Evolutionary conservation across 192 early-diverging fungal genomes (phyloP).

Genomic region (Podochytrium sp.): DNA sequence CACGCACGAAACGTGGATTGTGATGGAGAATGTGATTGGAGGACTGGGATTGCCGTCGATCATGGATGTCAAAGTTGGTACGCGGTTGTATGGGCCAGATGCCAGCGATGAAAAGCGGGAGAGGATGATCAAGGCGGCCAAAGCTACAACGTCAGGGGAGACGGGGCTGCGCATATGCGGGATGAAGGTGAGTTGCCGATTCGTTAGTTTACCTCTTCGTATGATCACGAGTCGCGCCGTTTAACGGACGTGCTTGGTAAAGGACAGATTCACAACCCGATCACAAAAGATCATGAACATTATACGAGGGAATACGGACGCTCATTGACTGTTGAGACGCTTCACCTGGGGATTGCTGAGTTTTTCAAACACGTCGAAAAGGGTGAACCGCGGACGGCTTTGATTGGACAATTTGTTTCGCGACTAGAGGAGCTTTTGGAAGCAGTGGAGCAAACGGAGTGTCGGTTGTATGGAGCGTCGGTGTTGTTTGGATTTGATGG

Average conservation of each 20-base stretch:
- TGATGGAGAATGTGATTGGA: conserved; percentile 74
- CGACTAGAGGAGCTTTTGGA: conserved; percentile 50
- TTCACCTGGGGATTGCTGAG: conserved; percentile 61
- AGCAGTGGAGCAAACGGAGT: conserved; percentile 53
- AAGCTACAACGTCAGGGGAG: conserved; percentile 63
- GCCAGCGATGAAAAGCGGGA: conserved; percentile 72
- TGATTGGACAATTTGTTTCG: conserved; percentile 59
- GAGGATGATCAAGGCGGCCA: conserved; percentile 68
- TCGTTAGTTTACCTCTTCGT: conserved; percentile 15
- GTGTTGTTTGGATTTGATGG: conserved; percentile 85
- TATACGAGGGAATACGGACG: conserved; percentile 61
- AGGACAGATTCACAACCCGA: conserved; percentile 57
- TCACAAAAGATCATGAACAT: conserved; percentile 39
- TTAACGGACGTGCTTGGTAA: neutral
- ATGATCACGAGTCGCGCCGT: neutral
- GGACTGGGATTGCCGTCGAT: conserved; percentile 77
- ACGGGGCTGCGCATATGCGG: conserved; percentile 77
- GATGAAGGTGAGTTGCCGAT: conserved; percentile 55
- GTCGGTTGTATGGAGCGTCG: conserved; percentile 75
- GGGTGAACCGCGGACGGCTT: conserved; percentile 50
- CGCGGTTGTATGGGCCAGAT: conserved; percentile 72
- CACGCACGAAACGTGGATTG: neutral
- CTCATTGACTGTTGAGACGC: conserved; percentile 51
- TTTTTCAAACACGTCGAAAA: conserved; percentile 56
- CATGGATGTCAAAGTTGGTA: conserved; percentile 88